These are phyloP conservation scores for Nicotiana noctiflora DNA, from an alignment of 257 asterid species.

Conservation along the genomic window DNA sequence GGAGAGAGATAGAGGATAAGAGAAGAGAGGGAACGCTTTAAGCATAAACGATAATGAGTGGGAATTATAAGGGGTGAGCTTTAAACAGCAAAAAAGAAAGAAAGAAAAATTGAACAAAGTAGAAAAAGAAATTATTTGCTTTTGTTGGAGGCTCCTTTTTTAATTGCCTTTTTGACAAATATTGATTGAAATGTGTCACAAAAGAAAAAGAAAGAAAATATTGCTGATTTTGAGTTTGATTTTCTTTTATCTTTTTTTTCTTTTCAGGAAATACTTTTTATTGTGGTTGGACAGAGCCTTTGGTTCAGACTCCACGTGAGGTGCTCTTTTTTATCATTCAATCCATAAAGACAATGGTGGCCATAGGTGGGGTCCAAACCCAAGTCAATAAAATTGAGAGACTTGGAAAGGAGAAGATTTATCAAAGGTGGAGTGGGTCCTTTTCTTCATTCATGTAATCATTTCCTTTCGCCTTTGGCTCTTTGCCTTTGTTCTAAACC, in stretches of 20 bases:
- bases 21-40: slow-evolving; percentile 49
- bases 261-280: slow-evolving; percentile 17
- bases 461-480: slow-evolving; percentile 15
- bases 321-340: slow-evolving; percentile 94
- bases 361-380: slow-evolving; percentile 55
- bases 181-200: slow-evolving; percentile 33
- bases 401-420: slow-evolving; percentile 28
- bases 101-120: slow-evolving; percentile 6
- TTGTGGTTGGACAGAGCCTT: slow-evolving; percentile 76
- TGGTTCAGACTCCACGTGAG: slow-evolving; percentile 99
- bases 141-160: slow-evolving; percentile 21
- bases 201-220: slow-evolving; percentile 8
- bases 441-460: slow-evolving; percentile 4
- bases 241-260: background rate
- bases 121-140: slow-evolving; percentile 26
- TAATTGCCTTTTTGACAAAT: slow-evolving; percentile 29
- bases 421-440: slow-evolving; percentile 32
- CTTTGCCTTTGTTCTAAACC: slow-evolving; percentile 29
- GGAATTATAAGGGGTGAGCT: slow-evolving; percentile 81
- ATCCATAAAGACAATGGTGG: slow-evolving; percentile 91
- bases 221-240: slow-evolving; percentile 4
- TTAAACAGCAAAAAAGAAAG: slow-evolving; percentile 39
- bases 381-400: slow-evolving; percentile 50
- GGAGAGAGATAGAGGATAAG: slow-evolving; percentile 23
- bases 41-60: slow-evolving; percentile 96